Conservation (phyloP, 768 basidiomycete genomes). For the Postia placenta region DNA sequence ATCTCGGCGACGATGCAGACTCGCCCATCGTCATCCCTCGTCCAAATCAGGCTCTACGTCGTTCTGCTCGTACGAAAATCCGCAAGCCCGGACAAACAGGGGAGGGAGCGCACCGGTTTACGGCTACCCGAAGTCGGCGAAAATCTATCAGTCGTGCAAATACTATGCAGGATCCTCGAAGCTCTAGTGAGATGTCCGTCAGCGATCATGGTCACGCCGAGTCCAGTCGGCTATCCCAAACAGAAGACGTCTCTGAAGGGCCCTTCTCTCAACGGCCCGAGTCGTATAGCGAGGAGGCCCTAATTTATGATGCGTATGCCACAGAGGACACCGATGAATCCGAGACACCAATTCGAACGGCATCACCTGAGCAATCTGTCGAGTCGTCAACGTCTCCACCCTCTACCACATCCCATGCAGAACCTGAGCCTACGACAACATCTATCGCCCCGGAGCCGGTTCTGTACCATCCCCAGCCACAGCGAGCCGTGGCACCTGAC, state of each 20-base stretch:
- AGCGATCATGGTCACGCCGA: slow-evolving; percentile 53
- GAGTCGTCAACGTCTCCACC: slow-evolving; percentile 9
- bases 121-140: slow-evolving; percentile 38
- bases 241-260: slow-evolving; percentile 41
- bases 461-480: slow-evolving; percentile 65
- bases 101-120: slow-evolving; percentile 83
- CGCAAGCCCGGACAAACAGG: slow-evolving; percentile 75
- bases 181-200: slow-evolving; percentile 67
- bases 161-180: slow-evolving; percentile 31
- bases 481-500: slow-evolving; percentile 43
- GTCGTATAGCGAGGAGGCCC: slow-evolving; percentile 74
- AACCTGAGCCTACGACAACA: slow-evolving; percentile 3
- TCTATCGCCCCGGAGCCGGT: slow-evolving; percentile 7
- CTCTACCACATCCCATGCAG: slow-evolving; percentile 8
- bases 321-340: slow-evolving; percentile 40
- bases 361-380: slow-evolving; percentile 14
- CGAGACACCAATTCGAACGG: slow-evolving; percentile 10
- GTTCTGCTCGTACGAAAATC: slow-evolving; percentile 92
- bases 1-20: slow-evolving; percentile 76
- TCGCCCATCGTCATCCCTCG: slow-evolving; percentile 87
- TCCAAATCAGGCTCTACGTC: slow-evolving; percentile 84
- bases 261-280: slow-evolving; percentile 46
- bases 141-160: slow-evolving; percentile 22
- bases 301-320: slow-evolving; percentile 82
- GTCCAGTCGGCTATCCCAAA: slow-evolving; percentile 22